phyloP scores from a whole-genome alignment of 176 grass and related monocot species.

The Cymbopogon citratus region DNA sequence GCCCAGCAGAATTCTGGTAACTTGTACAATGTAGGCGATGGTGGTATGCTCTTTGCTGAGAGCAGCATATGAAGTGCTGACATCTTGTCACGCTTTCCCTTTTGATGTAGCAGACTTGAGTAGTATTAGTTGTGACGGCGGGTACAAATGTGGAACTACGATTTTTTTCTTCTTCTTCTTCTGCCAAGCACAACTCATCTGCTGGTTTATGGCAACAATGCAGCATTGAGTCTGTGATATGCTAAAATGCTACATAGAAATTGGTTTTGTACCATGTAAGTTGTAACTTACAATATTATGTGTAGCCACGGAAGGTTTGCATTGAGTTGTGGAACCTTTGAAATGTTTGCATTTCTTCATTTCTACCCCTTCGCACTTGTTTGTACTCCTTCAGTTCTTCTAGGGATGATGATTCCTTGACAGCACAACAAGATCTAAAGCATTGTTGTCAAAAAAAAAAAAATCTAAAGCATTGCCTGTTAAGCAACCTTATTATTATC shows the following conservation, averaged over 20 bases:
- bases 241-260: too few species aligned
- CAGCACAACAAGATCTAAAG: too few species aligned
- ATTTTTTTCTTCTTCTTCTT: background rate
- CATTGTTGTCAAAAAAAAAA: too few species aligned
- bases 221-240: too few species aligned
- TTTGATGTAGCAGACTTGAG: slow-evolving; percentile 23
- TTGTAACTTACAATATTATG: background rate
- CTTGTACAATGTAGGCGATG: slow-evolving; percentile 41
- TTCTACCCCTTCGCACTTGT: too few species aligned
- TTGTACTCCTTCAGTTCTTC: too few species aligned
- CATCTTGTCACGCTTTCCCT: background rate
- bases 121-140: slow-evolving; percentile 26
- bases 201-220: too few species aligned
- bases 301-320: background rate
- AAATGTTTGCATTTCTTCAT: background rate
- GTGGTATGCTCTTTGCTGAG: slow-evolving; percentile 2
- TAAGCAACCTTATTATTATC: too few species aligned
- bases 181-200: too few species aligned
- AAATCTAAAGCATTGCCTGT: too few species aligned
- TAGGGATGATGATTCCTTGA: too few species aligned
- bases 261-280: background rate
- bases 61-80: background rate
- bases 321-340: background rate
- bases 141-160: background rate
- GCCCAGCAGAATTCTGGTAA: slow-evolving; percentile 28